Evolutionary conservation across 2,329 filamentous ascomycete genomes (phyloP).

Genomic region (Penicillium brasilianum): DNA sequence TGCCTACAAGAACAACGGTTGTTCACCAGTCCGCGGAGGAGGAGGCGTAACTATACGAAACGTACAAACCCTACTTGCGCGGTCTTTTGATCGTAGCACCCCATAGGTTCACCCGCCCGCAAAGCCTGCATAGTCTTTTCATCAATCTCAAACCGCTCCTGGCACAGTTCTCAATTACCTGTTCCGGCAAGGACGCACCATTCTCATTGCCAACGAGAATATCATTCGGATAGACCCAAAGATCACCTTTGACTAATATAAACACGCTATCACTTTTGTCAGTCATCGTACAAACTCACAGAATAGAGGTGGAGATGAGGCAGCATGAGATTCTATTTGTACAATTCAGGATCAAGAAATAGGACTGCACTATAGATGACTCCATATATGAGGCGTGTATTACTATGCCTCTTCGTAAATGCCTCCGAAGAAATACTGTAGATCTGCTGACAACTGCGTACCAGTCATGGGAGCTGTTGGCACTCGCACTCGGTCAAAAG

Average conservation of each 20-base stretch:
- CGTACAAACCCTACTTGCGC: constrained; percentile 13
- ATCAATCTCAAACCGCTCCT: constrained; percentile 26
- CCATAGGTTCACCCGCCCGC: constrained; percentile 22
- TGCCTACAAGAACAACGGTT: no score
- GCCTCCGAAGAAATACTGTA: no score
- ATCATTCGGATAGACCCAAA: constrained; percentile 24
- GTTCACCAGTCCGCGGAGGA: no score
- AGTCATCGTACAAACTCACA: not conserved
- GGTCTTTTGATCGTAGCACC: constrained; percentile 19
- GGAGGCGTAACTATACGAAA: no score
- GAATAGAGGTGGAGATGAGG: constrained; percentile 12
- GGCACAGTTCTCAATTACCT: constrained; percentile 22
- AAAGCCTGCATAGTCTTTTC: constrained; percentile 26
- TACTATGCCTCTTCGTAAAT: not conserved
- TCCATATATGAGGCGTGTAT: not conserved
- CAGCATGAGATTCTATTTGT: not conserved
- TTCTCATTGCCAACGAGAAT: constrained; percentile 26
- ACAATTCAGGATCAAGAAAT: not conserved
- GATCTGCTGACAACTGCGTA: no score
- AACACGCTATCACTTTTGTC: not conserved
- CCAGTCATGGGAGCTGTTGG: no score
- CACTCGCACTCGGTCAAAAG: no score
- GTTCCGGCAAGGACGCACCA: constrained; percentile 19
- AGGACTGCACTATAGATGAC: not conserved
- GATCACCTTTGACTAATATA: constrained; percentile 13